Base-by-base conservation (phyloP, 1,139 yeast species). In the Groenewaldozyma auringiensis region DNA sequence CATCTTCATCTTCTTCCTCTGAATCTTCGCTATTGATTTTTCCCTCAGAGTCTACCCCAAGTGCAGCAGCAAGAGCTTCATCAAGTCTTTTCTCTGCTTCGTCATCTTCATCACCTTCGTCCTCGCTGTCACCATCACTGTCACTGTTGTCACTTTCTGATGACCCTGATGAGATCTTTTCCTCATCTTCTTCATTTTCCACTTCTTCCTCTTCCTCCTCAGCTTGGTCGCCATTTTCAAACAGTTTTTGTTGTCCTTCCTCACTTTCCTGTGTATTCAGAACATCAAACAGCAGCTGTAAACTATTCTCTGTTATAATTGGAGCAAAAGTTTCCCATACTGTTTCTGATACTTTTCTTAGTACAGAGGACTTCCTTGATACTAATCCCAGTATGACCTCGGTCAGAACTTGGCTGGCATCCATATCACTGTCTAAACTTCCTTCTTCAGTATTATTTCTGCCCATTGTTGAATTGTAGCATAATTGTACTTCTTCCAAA, bases 361-460 rank as follows among this genome's bases (percentile, higher is more conserved):
- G 70, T 50, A 88, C 67, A 0, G 79, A 67, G 4, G 88, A 81
- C 57, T 81, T 81, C 57, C 87, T 81, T 2, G 95, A 78, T 33
- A 86, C 66, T 52, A 87, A 79, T 16, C 89, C 79, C 41, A 92
- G 68, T 43, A 89, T 68, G 40, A 92, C 80, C 60, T 92, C 97
- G 9, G 94, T 79, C 52, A 92, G 71, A 2, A 85, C 81, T 35
- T 80, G 71, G 14, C 79, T 65, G 1, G 81, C 70, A 47, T 74
- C 72, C 14, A 64, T 60, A 4, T 64, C 71, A 1, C 59, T 60
- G 9, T 61, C 62, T 21, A 53, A 61, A 41, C 55, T 60, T 21
- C 64, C 63, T 35, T 59, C 62, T 27, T 60, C 62, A 9, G 60
- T 62, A 16, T 60, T 60, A 14, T 59, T 48, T 42, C 56, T 54